Evolutionary conservation across 78 protist genomes (phyloP), one percentile per base, ranked within the genome.

Genomic region (Dictyostelium purpureum): DNA sequence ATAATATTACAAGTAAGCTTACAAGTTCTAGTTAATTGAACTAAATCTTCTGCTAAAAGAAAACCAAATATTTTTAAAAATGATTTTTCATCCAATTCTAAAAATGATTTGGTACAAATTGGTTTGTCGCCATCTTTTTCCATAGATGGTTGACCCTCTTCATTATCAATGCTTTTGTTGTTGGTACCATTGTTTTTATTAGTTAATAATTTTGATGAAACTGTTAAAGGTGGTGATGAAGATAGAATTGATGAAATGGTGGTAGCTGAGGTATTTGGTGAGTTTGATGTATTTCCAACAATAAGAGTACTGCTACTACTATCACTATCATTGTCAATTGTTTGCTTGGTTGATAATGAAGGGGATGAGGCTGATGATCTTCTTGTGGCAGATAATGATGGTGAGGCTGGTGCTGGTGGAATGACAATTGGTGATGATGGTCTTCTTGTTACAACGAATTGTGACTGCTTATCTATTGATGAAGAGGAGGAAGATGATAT

Each of bases 1-100:
- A 77, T 56, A 21, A 77, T 52, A 24, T 57, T 57, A 24, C 38
- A 40, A 57, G 38, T 42, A 21, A 37, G 38, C 40, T 77, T 77
- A 9, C 49, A 56, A 11, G 24, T 56, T 56, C 83, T 52, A 52
- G 21, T n/a, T 24, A 77, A 12, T 56, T 16, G 6, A 57, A 69
- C 54, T 38, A 77, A 7, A 77, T 77, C 83, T 14, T 77, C 83
- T 4, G 52, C 47, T 5, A 24, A 63, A 31, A 77, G 52, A 26
- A 38, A 57, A 16, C 51, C 43, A 19, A 57, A 24, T 28, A 77
- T 77, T 16, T 57, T 52, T 40, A 77, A 35, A 18, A 52, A 16
- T 14, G 24, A 38, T 12, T 19, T 28, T 14, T 77, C 83, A 19
- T 37, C 70, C 6, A 77, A 56, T 56, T 77, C 70, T 31, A 57